Evolutionary conservation across 2,329 filamentous ascomycete genomes (phyloP).

Genomic region (Periconia digitata): DNA sequence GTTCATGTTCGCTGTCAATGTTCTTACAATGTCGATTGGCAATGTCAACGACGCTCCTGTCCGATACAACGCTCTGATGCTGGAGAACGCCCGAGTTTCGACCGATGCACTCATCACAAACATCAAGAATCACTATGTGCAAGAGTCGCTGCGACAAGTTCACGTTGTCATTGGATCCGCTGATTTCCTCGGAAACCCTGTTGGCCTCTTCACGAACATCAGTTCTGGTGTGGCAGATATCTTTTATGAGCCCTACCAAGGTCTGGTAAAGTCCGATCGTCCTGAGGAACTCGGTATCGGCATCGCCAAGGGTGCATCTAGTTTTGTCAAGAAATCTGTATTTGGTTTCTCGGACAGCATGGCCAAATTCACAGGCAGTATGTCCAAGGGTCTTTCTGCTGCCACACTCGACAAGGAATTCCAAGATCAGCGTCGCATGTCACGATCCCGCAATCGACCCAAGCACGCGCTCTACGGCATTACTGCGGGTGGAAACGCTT

Average conservation of each 20-base stretch:
- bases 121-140: conserved; percentile 91
- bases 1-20: conserved; percentile 97
- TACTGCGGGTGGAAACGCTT: conserved; percentile 90
- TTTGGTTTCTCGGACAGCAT: conserved; percentile 97
- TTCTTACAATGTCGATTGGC: conserved; percentile 98
- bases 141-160: conserved; percentile 92
- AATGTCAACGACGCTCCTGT: conserved; percentile 98
- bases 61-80: conserved; percentile 85
- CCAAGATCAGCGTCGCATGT: conserved; percentile 93
- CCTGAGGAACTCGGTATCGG: conserved; percentile 94
- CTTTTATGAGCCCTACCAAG: conserved; percentile 99
- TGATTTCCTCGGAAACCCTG: conserved; percentile 96
- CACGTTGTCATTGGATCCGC: conserved; percentile 97
- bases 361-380: conserved; percentile 94
- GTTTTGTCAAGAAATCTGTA: conserved; percentile 97
- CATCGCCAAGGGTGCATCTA: conserved; percentile 94
- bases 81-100: conserved; percentile 94
- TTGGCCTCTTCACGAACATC: conserved; percentile 97
- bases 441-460: conserved; percentile 85
- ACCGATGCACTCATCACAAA: conserved; percentile 81
- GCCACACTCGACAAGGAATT: conserved; percentile 98
- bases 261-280: conserved; percentile 91
- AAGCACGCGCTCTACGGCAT: conserved; percentile 98
- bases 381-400: conserved; percentile 93
- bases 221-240: conserved; percentile 96